phyloP scores from a whole-genome alignment of 306 rosid genomes.

The Purshia tridentata region DNA sequence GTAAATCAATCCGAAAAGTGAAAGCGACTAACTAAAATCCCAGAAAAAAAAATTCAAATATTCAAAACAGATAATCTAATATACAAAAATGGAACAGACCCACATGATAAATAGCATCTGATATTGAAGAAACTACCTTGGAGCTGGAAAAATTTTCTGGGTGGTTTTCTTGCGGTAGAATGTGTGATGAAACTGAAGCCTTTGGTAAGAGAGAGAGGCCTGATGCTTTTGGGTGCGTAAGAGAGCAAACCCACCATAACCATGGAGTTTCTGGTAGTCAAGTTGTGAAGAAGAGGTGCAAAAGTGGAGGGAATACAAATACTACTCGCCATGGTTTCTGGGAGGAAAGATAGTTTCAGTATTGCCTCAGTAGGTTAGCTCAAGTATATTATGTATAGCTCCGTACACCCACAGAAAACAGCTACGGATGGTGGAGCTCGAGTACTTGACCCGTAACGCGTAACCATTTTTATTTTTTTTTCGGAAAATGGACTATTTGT shows the following conservation, averaged over 20 bases:
- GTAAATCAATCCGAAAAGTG: neutral
- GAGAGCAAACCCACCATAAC: conserved; percentile 48
- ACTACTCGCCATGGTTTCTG: conserved; percentile 43
- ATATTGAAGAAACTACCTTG: conserved; percentile 49
- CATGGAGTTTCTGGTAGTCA: conserved; percentile 39
- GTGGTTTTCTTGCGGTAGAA: conserved; percentile 34
- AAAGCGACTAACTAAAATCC: neutral
- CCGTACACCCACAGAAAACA: neutral
- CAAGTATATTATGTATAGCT: neutral
- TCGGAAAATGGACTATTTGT: too few relatives aligned
- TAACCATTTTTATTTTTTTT: neutral
- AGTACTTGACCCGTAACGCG: conserved; percentile 5
- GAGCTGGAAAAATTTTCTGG: conserved; percentile 47
- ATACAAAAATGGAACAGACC: neutral
- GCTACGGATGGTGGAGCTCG: neutral
- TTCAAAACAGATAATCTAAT: neutral
- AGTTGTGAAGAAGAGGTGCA: conserved; percentile 40
- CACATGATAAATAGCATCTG: neutral
- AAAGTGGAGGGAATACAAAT: conserved; percentile 36
- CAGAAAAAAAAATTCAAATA: neutral
- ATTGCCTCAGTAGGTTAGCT: neutral
- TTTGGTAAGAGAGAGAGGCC: conserved; percentile 31
- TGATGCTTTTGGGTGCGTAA: conserved; percentile 33
- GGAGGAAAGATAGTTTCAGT: neutral
- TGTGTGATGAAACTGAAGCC: conserved; percentile 41